phyloP scores from a whole-genome alignment of 192 early-diverging fungal genomes.

The Entomortierella beljakovae region DNA sequence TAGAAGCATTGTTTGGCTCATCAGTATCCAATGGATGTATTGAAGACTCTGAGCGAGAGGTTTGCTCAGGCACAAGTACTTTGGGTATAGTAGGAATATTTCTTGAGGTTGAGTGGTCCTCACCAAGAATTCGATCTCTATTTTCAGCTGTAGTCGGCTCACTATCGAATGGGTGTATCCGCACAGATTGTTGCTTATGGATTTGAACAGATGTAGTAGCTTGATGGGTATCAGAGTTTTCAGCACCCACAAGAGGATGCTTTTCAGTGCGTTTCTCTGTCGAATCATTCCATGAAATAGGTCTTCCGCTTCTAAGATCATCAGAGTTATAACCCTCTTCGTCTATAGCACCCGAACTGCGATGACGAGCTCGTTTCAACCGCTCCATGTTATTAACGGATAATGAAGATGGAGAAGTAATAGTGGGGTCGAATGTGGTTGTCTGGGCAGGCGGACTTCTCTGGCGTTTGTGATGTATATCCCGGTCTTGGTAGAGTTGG shows the following conservation, averaged over 20 bases:
- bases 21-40: constrained; percentile 35
- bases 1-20: neutral
- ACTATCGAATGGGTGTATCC: constrained; percentile 36
- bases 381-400: constrained; percentile 22
- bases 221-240: neutral
- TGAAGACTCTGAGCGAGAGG: constrained; percentile 6
- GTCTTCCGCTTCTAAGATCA: neutral
- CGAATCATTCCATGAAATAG: constrained; percentile 2
- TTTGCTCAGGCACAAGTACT: neutral
- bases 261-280: neutral
- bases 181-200: constrained; percentile 9
- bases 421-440: constrained; percentile 13
- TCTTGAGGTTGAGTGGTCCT: neutral
- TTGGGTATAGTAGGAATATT: constrained; percentile 7
- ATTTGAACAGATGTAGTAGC: neutral
- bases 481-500: constrained; percentile 7
- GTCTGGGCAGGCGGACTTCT: constrained; percentile 30
- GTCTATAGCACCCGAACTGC: neutral
- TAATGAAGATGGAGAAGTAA: constrained; percentile 11
- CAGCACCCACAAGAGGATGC: neutral
- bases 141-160: neutral
- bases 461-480: constrained; percentile 39
- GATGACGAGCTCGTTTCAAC: constrained; percentile 33
- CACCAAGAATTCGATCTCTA: neutral
- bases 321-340: neutral